Conservation (phyloP, 2,329 filamentous ascomycete genomes). For the Endoconidiophora laricicola region DNA sequence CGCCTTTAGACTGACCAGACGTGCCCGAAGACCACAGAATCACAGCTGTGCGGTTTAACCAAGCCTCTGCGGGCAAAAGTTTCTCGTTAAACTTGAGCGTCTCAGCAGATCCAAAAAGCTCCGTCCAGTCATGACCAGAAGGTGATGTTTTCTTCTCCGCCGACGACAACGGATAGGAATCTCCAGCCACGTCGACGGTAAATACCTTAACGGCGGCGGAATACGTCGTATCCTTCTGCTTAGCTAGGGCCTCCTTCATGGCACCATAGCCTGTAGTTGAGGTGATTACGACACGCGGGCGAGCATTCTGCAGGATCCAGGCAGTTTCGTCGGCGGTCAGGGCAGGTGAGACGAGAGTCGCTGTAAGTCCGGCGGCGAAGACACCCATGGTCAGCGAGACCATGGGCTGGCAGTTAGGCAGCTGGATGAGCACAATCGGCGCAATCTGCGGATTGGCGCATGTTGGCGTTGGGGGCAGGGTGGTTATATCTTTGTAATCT, state of each 20-base stretch:
- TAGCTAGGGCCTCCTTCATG: conserved; percentile 21
- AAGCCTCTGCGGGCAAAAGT: conserved; percentile 6
- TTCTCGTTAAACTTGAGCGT: background rate
- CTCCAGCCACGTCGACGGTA: conserved; percentile 27
- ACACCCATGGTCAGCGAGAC: conserved; percentile 21
- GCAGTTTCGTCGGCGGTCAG: conserved; percentile 24
- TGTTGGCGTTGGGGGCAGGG: conserved; percentile 24
- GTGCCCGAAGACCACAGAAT: conserved; percentile 40
- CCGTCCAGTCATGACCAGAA: conserved; percentile 37
- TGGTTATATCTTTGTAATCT: conserved; percentile 19
- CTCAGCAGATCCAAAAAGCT: conserved; percentile 26
- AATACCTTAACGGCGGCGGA: conserved; percentile 40
- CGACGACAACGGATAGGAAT: conserved; percentile 19
- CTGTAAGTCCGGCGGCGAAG: conserved; percentile 25
- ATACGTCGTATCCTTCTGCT: conserved; percentile 20
- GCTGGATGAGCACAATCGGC: conserved; percentile 26
- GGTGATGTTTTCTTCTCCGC: background rate
- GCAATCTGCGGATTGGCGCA: conserved; percentile 24
- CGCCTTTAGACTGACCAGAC: conserved; percentile 60
- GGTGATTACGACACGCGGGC: conserved; percentile 24
- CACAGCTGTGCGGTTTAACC: conserved; percentile 38
- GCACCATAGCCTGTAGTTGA: conserved; percentile 19
- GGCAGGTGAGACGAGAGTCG: conserved; percentile 24
- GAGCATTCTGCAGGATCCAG: conserved; percentile 26
- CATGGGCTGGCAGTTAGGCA: conserved; percentile 27